These are phyloP conservation scores for Termitomyces sp. DNA, from an alignment of 768 basidiomycete species.

Conservation along the genomic window DNA sequence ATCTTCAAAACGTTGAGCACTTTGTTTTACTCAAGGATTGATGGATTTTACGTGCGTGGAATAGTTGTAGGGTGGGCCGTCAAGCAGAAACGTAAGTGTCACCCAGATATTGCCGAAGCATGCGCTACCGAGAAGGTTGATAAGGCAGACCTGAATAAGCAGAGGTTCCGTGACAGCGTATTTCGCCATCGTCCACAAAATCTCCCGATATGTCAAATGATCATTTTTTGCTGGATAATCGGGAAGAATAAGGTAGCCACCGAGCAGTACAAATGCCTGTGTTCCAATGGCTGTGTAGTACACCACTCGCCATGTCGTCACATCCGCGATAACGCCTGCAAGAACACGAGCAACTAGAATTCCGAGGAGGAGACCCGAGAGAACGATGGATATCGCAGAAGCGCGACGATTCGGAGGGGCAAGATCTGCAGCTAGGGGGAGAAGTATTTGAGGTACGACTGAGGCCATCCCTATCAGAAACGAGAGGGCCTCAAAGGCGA, in stretches of 20 bases:
- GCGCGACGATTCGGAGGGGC: slow-evolving; percentile 71
- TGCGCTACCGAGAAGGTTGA: slow-evolving; percentile 58
- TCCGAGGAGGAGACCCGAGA: slow-evolving; percentile 65
- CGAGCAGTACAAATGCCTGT: slow-evolving; percentile 51
- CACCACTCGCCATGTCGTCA: slow-evolving; percentile 64
- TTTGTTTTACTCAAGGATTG: background rate
- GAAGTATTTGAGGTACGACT: slow-evolving; percentile 77
- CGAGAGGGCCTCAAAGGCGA: slow-evolving; percentile 58
- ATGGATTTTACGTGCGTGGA: slow-evolving; percentile 46
- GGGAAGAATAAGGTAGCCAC: slow-evolving; percentile 65
- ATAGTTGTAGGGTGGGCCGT: slow-evolving; percentile 69
- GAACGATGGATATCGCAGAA: slow-evolving; percentile 69
- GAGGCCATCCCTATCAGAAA: slow-evolving; percentile 68
- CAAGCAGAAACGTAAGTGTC: slow-evolving; percentile 77
- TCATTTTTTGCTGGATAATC: slow-evolving; percentile 79
- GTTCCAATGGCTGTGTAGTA: slow-evolving; percentile 76
- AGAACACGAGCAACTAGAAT: slow-evolving; percentile 71
- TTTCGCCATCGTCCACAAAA: slow-evolving; percentile 73
- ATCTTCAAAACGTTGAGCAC: slow-evolving; percentile 16
- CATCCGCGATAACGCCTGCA: slow-evolving; percentile 71
- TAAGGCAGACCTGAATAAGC: slow-evolving; percentile 61
- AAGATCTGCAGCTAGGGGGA: slow-evolving; percentile 76
- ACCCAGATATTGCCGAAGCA: slow-evolving; percentile 63
- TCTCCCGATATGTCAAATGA: slow-evolving; percentile 58
- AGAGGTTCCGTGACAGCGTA: slow-evolving; percentile 74